A percentile compares a stretch with the other conserved stretches of the same genome.
Evolutionary conservation across 257 asterid genomes (phyloP).

Genomic region (Fraxinus excelsior): DNA sequence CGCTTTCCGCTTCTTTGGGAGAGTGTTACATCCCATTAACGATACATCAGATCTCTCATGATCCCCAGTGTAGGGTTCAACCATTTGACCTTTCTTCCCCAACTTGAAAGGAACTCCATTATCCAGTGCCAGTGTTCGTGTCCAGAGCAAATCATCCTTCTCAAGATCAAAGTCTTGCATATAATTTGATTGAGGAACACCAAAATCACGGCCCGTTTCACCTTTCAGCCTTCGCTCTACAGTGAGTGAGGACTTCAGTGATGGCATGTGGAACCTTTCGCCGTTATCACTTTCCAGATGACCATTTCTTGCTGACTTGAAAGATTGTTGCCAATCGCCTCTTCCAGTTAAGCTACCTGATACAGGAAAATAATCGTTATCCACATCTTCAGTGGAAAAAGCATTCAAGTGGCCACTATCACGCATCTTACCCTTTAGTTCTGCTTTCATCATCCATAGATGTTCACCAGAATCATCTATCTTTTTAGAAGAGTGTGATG

Average conservation of each 20-base stretch:
- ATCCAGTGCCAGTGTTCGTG: slow-evolving; percentile 48
- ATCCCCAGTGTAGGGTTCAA: slow-evolving; percentile 45
- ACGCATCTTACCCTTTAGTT: slow-evolving; percentile 69
- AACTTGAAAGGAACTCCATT: slow-evolving; percentile 55
- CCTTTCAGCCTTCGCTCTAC: slow-evolving; percentile 57
- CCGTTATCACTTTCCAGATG: slow-evolving; percentile 53
- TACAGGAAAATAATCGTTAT: slow-evolving; percentile 49
- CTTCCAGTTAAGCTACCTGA: slow-evolving; percentile 39
- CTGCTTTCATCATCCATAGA: slow-evolving; percentile 47
- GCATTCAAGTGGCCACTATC: slow-evolving; percentile 57
- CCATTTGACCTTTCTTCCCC: slow-evolving; percentile 67
- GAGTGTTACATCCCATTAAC: slow-evolving; percentile 66
- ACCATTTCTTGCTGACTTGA: slow-evolving; percentile 61
- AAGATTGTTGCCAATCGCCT: slow-evolving; percentile 49
- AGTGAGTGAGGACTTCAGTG: slow-evolving; percentile 40
- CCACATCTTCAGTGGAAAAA: slow-evolving; percentile 44
- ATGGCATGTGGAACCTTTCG: slow-evolving; percentile 49
- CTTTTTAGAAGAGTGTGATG: slow-evolving; percentile 42
- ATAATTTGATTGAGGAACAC: slow-evolving; percentile 53
- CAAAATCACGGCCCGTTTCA: slow-evolving; percentile 44
- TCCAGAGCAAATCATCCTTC: slow-evolving; percentile 57
- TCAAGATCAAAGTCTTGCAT: slow-evolving; percentile 47
- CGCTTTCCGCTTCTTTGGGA: slow-evolving; percentile 70
- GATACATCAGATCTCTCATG: slow-evolving; percentile 59
- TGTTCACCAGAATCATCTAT: slow-evolving; percentile 45